These are phyloP conservation scores for Lineolata rhizophorae DNA, from an alignment of 495 filamentous ascomycete genomes.

Conservation along the genomic window DNA sequence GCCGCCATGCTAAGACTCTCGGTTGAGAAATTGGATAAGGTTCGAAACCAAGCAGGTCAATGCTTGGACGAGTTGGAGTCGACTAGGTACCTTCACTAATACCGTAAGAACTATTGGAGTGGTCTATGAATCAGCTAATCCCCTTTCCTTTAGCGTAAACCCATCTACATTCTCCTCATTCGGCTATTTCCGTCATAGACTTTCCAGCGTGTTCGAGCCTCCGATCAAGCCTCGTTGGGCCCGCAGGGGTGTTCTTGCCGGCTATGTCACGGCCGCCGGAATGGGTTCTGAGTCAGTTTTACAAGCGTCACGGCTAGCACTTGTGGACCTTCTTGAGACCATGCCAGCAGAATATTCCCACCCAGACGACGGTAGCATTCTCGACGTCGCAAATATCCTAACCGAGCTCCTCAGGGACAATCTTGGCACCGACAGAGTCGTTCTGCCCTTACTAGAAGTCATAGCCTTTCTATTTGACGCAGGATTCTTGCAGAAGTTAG, in stretches of 20 bases:
- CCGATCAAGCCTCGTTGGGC: too few species aligned
- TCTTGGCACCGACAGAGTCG: constrained; percentile 40
- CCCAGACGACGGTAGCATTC: constrained; percentile 12
- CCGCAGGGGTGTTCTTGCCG: constrained; percentile 48
- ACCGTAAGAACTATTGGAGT: too few species aligned
- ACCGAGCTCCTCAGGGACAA: constrained; percentile 23
- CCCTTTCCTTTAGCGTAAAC: too few species aligned
- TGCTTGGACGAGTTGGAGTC: too few species aligned
- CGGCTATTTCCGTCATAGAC: too few species aligned
- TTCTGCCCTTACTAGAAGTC: constrained; percentile 55
- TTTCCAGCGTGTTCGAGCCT: too few species aligned
- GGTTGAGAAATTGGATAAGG: constrained; percentile 73
- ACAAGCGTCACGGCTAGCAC: constrained; percentile 45
- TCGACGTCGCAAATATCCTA: constrained; percentile 22
- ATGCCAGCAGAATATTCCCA: constrained; percentile 18
- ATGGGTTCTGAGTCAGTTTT: constrained; percentile 67
- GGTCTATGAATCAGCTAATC: too few species aligned
- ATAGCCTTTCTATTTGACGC: constrained; percentile 50
- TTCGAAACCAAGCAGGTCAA: constrained; percentile 44
- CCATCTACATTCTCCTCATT: too few species aligned
- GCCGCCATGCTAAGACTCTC: constrained; percentile 50
- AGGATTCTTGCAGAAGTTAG: constrained; percentile 18
- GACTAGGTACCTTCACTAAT: too few species aligned
- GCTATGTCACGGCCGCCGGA: constrained; percentile 63
- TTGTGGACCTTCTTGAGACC: constrained; percentile 21